Percentiles rank a stretch among this genome's conserved stretches.
phyloP scores from a whole-genome alignment of 805 yeast genomes.

The Schwanniomyces polymorphus region DNA sequence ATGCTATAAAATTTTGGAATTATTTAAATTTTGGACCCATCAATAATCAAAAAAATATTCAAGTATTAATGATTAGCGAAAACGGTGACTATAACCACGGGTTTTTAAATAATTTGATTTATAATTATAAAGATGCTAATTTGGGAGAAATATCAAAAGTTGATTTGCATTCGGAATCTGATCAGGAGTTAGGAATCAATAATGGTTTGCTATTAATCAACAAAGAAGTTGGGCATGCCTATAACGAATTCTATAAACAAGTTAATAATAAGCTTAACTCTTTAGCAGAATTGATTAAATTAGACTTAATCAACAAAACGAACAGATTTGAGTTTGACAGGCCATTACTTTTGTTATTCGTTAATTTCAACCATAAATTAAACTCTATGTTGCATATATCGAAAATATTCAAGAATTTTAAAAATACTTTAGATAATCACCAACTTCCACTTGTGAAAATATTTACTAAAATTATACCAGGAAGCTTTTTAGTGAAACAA shows the following conservation, averaged over 20 bases:
- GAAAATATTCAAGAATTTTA: slow-evolving; percentile 48
- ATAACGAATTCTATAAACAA: slow-evolving; percentile 28
- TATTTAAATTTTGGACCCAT: slow-evolving; percentile 57
- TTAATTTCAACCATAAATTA: slow-evolving; percentile 42
- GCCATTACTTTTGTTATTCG: slow-evolving; percentile 53
- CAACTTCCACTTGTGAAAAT: slow-evolving; percentile 40
- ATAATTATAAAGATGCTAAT: slow-evolving; percentile 47
- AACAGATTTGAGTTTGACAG: slow-evolving; percentile 42
- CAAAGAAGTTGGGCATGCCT: slow-evolving; percentile 17
- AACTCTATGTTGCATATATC: slow-evolving; percentile 49
- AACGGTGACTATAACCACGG: slow-evolving; percentile 23
- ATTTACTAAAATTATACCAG: slow-evolving; percentile 38
- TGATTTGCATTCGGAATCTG: slow-evolving; percentile 23
- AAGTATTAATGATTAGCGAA: slow-evolving; percentile 48
- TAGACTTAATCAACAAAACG: slow-evolving; percentile 41
- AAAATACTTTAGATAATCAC: slow-evolving; percentile 32
- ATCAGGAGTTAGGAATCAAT: slow-evolving; percentile 27
- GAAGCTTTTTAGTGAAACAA: slow-evolving; percentile 22
- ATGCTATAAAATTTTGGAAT: slow-evolving; percentile 56
- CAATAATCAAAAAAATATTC: slow-evolving; percentile 49
- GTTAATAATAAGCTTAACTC: slow-evolving; percentile 26
- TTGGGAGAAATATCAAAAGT: slow-evolving; percentile 47
- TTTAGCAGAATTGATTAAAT: slow-evolving; percentile 36
- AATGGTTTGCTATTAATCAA: slow-evolving; percentile 26
- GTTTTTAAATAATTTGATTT: slow-evolving; percentile 42